These are phyloP conservation scores for Speleostelium caveatum DNA, from an alignment of 78 protist genomes.

Conservation along the genomic window DNA sequence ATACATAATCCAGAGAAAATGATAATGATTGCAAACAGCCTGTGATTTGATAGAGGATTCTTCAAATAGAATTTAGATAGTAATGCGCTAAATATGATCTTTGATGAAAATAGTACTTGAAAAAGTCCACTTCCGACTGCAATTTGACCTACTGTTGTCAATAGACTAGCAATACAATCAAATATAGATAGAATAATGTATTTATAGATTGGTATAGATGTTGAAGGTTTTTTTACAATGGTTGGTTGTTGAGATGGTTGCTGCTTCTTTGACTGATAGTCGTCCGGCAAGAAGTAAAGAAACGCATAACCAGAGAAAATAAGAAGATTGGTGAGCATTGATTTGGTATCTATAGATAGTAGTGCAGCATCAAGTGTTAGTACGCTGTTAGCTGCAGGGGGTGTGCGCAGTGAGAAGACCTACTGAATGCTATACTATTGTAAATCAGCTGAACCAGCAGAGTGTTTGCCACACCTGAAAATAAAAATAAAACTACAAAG, in stretches of 20 bases:
- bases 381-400: too few relatives aligned
- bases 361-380: background rate
- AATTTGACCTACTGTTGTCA: conserved; percentile 69
- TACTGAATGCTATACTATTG: conserved; percentile 54
- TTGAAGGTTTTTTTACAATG: background rate
- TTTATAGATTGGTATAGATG: background rate
- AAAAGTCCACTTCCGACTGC: conserved; percentile 67
- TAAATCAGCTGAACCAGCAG: conserved; percentile 47
- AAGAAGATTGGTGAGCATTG: conserved; percentile 55
- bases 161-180: conserved; percentile 33
- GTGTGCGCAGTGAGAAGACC: background rate
- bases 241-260: background rate
- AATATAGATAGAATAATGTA: conserved; percentile 21
- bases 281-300: background rate
- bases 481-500: conserved; percentile 16
- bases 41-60: background rate
- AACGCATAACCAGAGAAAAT: conserved; percentile 61
- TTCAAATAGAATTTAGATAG: conserved; percentile 17
- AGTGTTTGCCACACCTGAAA: conserved; percentile 54
- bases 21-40: conserved; percentile 22
- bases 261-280: background rate
- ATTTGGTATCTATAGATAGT: conserved; percentile 19
- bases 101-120: conserved; percentile 72
- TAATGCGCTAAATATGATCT: conserved; percentile 57
- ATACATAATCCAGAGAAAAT: conserved; percentile 49